A percentile compares a stretch with the other conserved stretches of the same genome.
These are phyloP conservation scores for Kalanchoe fedtschenkoi DNA, from an alignment of 164 flowering plant genomes.

Conservation along the genomic window DNA sequence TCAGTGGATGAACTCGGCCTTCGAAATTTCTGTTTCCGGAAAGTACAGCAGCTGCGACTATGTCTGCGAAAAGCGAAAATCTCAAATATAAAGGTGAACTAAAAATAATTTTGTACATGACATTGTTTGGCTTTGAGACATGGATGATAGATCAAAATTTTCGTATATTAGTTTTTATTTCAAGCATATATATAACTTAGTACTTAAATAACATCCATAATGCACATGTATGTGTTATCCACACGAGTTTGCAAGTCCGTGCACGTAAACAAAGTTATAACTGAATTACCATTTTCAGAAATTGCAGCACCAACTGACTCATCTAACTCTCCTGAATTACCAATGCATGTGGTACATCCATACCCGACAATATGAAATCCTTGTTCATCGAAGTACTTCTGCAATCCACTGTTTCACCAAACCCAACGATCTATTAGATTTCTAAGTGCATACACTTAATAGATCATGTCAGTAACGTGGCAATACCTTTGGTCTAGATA, in stretches of 20 bases:
- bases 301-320: conserved; percentile 77
- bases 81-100: background rate
- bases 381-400: conserved; percentile 57
- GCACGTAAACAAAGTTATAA: background rate
- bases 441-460: background rate
- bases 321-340: conserved; percentile 82
- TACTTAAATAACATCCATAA: background rate
- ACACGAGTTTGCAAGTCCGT: background rate
- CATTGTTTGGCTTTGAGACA: background rate
- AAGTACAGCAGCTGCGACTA: conserved; percentile 84
- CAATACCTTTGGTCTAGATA: conserved; percentile 65
- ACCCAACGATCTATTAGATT: background rate
- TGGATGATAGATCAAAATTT: background rate
- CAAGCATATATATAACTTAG: too few relatives aligned
- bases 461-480: background rate
- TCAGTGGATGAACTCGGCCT: conserved; percentile 87
- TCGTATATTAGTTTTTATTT: too few relatives aligned
- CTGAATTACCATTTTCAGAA: conserved; percentile 60
- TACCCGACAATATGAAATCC: conserved; percentile 93
- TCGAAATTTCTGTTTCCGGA: conserved; percentile 93
- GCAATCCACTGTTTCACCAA: conserved; percentile 55
- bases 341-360: conserved; percentile 95
- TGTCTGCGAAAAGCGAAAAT: conserved; percentile 36
- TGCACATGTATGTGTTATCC: background rate
- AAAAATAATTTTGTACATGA: background rate